Evolutionary conservation across 73 alveolate species (phyloP).

Genomic region (Loxodes magnus): DNA sequence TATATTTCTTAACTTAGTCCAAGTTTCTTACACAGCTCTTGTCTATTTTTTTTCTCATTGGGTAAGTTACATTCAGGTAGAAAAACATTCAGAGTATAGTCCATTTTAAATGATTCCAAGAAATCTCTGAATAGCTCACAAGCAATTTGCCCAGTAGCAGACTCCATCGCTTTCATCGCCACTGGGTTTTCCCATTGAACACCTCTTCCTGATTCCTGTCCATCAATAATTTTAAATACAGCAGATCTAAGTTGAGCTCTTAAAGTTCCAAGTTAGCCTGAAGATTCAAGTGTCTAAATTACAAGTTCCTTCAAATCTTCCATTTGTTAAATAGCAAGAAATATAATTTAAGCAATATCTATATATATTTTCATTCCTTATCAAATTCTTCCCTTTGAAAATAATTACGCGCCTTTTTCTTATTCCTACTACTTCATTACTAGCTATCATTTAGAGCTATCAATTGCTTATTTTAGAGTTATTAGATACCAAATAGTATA

Average conservation of each 20-base stretch:
- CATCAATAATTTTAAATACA: conserved; percentile 8
- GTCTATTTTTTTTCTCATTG: no score
- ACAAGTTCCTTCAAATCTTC: conserved; percentile 10
- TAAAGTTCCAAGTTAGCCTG: conserved; percentile 5
- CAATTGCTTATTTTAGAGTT: no score
- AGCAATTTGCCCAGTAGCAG: conserved; percentile 6
- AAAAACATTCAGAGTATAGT: conserved; percentile 6
- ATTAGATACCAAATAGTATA: no score
- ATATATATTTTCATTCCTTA: no score
- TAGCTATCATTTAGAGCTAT: no score
- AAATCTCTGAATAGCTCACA: conserved; percentile 9
- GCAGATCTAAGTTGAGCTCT: conserved; percentile 9
- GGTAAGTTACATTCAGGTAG: conserved; percentile 8
- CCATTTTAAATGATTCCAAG: conserved; percentile 11
- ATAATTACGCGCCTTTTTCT: no score
- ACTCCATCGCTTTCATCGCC: conserved; percentile 2
- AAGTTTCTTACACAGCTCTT: no score
- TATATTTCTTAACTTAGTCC: no score
- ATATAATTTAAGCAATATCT: no score
- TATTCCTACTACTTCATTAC: no score
- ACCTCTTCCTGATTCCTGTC: conserved; percentile 2
- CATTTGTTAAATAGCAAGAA: no score
- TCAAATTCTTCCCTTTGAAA: no score
- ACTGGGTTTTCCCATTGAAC: conserved; percentile 4
- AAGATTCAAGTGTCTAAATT: conserved; percentile 6